Base-by-base conservation (phyloP, 331 rosid genomes). In the Pyracantha coccinea region DNA sequence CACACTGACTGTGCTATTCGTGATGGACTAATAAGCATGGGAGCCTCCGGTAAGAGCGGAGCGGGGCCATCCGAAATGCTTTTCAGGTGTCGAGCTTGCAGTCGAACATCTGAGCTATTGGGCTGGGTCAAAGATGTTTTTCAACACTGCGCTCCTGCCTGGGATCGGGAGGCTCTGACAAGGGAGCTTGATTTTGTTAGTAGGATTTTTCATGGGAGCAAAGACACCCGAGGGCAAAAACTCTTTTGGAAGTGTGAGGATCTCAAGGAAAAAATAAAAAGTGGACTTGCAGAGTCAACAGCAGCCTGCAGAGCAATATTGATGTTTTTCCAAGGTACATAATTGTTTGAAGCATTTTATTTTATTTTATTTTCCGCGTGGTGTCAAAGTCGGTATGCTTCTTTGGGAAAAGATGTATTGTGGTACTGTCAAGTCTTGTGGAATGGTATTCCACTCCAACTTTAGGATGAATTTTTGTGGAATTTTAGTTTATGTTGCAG, bases 101-200 rank as follows among this genome's bases (percentile, higher is more conserved):
- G 82, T 73, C 88, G 93, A 78, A 92, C 97, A 84, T 95, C 99
- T 24, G 99, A 95, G 81, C 91, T 95, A 81, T 88, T 95, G 68
- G 99, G 99, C 77, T 95, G 97, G 97, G 99, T 92, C 76, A 95
- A 95, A 82, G 99, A 95, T 83, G 97, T 95, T 78, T 95, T 95
- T 81, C 99, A 89, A 78, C 99, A 95, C 74, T 95, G 99, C 79
- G 97, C 93, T 9, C 96, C 91, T 28, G 78, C 97, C 66, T 95
- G 99, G 99, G 96, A 90, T 25, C 91, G 86, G 64, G 99, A 92
- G 71, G 87, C 97, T 66, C 80, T 92, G 75, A 84, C 84, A 45
- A 92, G 97, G 82, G 99, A 95, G 80, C 97, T 95, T 57, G 97
- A 95, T 82, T 95, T 84, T 89, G 97, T 95, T 54, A 89, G 96